These are phyloP conservation scores for Malus hybrid DNA, from an alignment of 331 rosid genomes.

Conservation along the genomic window DNA sequence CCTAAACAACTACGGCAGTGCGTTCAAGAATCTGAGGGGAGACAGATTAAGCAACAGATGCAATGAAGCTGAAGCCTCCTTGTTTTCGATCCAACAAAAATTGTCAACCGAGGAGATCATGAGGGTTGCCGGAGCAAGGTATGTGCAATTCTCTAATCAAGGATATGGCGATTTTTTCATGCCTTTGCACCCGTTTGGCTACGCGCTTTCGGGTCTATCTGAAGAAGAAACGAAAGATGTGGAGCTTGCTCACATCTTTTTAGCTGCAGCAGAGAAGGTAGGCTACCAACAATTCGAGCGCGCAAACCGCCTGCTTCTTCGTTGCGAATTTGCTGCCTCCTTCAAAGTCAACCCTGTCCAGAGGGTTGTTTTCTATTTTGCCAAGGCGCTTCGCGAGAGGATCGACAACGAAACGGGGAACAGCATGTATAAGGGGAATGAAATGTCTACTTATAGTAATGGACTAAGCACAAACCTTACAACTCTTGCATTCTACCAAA, in stretches of 20 bases:
- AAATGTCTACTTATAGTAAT: neutral
- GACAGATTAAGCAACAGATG: conserved; percentile 1
- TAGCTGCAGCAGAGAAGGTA: conserved; percentile 68
- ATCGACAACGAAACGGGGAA: conserved; percentile 42
- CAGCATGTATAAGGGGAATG: neutral
- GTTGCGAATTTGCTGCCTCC: conserved; percentile 44
- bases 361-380: conserved; percentile 45
- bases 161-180: conserved; percentile 28
- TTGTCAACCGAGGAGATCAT: conserved; percentile 61
- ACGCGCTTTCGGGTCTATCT: conserved; percentile 30
- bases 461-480: conserved; percentile 4
- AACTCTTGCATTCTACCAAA: conserved; percentile 22
- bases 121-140: conserved; percentile 68
- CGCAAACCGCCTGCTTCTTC: conserved; percentile 49
- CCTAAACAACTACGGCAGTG: conserved; percentile 33
- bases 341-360: conserved; percentile 21
- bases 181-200: conserved; percentile 51
- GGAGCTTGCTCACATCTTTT: conserved; percentile 61
- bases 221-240: conserved; percentile 53
- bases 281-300: conserved; percentile 38
- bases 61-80: neutral
- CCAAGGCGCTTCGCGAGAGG: conserved; percentile 53
- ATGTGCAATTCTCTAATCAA: conserved; percentile 36
- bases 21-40: conserved; percentile 35
- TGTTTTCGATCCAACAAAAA: conserved; percentile 11